Base-by-base conservation (phyloP, 2,329 filamentous ascomycete species). In the Aspergillus uvarum region DNA sequence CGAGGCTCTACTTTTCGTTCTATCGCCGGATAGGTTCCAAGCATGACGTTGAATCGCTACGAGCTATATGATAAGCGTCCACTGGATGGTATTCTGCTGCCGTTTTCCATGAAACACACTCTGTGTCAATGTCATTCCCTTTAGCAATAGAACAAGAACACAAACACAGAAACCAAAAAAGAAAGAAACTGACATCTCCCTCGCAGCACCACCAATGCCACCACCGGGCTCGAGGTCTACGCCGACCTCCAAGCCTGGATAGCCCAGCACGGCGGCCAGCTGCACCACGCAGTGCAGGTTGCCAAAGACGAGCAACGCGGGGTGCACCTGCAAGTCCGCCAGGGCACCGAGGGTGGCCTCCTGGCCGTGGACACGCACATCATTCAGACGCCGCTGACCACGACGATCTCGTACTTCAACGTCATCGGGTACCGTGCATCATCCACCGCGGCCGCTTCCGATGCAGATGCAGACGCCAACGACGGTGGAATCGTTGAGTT, bases 351-450 rank as follows among this genome's bases (percentile, higher is more conserved):
- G 8, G 35, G 65, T 7, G 63, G 76, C 35, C 58, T 44, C 38
- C 58, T 44, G 38, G 16, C 64, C 19, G 69, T 60, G 51, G 70
- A 72, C 47, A 76, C 74, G 11, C 69, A 69, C 49, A 67, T 76
- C 14, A 73, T 77, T 58, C 74, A 70, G 56, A 74, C 73, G 1
- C 75, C 75, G 2, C 55, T 76, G 14, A 56, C 65, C 5, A 59
- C 72, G 7, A 76, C 74, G 21, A 72, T 77, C 67, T 76, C 75
- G 8, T 77, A 75, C 54, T 75, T 71, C 58, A 74, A 77, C 42
- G 73, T 68, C 1, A 69, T 76, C 49, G 67, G 72, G 14, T 66
- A 72, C 14, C 59, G 38, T 61, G 57, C 12, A 14, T 50, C 5
- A 38, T 50, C 38, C 8, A 48, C 31, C 10, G 21, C 55, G n/a